phyloP scores from a whole-genome alignment of 106 monocot species.

The Chionographis japonica region DNA sequence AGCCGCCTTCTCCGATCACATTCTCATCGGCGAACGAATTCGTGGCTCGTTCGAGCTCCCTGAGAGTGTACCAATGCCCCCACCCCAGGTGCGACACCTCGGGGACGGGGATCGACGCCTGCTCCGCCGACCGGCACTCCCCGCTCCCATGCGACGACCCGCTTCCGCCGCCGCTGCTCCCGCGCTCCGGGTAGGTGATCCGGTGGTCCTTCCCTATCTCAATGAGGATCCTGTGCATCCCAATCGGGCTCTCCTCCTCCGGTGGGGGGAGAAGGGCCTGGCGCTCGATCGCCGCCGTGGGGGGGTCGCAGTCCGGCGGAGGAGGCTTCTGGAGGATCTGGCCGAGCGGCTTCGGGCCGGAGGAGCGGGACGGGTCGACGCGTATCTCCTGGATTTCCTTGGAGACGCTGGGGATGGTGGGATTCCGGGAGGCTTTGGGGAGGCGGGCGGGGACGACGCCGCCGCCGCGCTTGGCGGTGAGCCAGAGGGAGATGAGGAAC shows the following conservation, averaged over 20 bases:
- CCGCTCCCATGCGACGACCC: slow-evolving; percentile 30
- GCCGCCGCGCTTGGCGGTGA: slow-evolving; percentile 19
- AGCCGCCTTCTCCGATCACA: slow-evolving; percentile 55
- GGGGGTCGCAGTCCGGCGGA: slow-evolving; percentile 2
- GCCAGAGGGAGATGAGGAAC: slow-evolving; percentile 42
- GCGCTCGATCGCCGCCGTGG: slow-evolving; percentile 12
- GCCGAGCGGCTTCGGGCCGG: neutral
- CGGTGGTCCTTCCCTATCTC: slow-evolving; percentile 44
- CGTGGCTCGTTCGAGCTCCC: slow-evolving; percentile 46
- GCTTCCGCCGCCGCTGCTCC: slow-evolving; percentile 7
- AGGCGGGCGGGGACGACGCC: neutral
- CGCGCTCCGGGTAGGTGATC: slow-evolving; percentile 33
- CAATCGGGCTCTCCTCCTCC: slow-evolving; percentile 20
- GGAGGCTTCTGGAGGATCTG: slow-evolving; percentile 13
- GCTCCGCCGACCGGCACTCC: slow-evolving; percentile 23
- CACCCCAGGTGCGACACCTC: slow-evolving; percentile 53
- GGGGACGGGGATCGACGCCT: slow-evolving; percentile 13
- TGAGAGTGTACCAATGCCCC: slow-evolving; percentile 64
- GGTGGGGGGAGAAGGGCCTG: slow-evolving; percentile 16
- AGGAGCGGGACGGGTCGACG: slow-evolving; percentile 11
- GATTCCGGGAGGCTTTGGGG: too few species aligned
- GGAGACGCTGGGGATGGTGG: slow-evolving; percentile 14
- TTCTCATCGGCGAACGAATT: slow-evolving; percentile 31
- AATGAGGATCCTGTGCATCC: slow-evolving; percentile 27
- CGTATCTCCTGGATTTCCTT: slow-evolving; percentile 45